Base-by-base conservation (phyloP, 306 rosid species). In the Gleditsia sinensis region DNA sequence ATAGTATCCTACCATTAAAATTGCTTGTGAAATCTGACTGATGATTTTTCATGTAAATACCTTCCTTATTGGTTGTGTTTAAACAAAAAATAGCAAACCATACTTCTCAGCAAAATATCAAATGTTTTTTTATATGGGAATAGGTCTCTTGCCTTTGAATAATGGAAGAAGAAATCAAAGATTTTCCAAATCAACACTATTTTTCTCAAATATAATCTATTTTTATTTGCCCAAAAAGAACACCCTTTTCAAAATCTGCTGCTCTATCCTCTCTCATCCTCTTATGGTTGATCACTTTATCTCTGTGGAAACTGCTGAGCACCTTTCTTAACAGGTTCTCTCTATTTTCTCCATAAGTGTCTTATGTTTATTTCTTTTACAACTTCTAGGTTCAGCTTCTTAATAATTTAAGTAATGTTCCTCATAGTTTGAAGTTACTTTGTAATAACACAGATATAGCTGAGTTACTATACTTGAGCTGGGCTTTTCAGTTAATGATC, bases 91-190 rank as follows among this genome's bases (percentile, higher is more conserved):
- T 42, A 23, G 34, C n/a, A 56, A 7, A 28, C 27, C 56, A 25
- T 65, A 21, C 37, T 30, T 40, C 73, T 30, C 8, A 53, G 14
- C 28, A 30, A 58, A 42, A 23, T 54, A 36, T 54, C 37, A 70
- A 28, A 9, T 23, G 37, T n/a, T 24, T 34, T n/a, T 69, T 10
- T 69, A 21, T 20, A 55, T 6, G 48, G 50, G 56, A 23, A 21
- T 12, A 5, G 2, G 0, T 19, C 21, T 20, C 5, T 9, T 43
- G 33, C 16, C 55, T 55, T 58, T 55, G 27, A 27, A 33, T 30
- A 58, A 72, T 42, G 68, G 58, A 32, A 32, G 43, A 72, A 11
- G 32, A 12, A 45, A 72, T 43, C 65, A 4, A 19, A 19, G 56
- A 53, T 27, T 28, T 57, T 40, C 25, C 46, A 40, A 55, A 32